Conservation (phyloP, 805 yeast genomes). For the Lipomyces oligophaga region DNA sequence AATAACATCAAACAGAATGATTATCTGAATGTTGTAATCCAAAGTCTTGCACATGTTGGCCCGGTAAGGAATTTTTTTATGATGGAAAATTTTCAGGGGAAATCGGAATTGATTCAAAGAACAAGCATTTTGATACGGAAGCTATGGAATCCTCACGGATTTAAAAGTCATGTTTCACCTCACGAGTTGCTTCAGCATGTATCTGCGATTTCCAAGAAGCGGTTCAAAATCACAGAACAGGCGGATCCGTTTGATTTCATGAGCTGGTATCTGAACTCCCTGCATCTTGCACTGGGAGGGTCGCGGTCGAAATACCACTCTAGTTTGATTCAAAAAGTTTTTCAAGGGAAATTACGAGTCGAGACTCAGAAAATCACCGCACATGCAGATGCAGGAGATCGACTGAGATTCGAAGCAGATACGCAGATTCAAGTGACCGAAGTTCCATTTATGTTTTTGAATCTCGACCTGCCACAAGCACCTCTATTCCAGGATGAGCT, state of each 20-base stretch:
- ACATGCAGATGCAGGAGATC: slow-evolving; percentile 32
- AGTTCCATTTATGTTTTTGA: slow-evolving; percentile 49
- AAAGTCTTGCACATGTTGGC: slow-evolving; percentile 51
- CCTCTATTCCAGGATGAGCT: slow-evolving; percentile 54
- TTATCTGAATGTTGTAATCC: slow-evolving; percentile 56
- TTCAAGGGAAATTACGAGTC: slow-evolving; percentile 54
- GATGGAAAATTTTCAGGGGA: slow-evolving; percentile 27
- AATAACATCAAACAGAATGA: slow-evolving; percentile 52
- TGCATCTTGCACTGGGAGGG: slow-evolving; percentile 40
- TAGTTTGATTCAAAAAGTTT: slow-evolving; percentile 38
- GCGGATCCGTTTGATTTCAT: slow-evolving; percentile 56
- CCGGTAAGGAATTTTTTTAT: slow-evolving; percentile 50
- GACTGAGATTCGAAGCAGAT: slow-evolving; percentile 31
- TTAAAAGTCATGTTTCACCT: slow-evolving; percentile 61
- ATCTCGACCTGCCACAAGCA: slow-evolving; percentile 56
- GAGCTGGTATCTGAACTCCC: slow-evolving; percentile 54
- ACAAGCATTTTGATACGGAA: slow-evolving; percentile 51
- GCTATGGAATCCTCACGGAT: slow-evolving; percentile 60
- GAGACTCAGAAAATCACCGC: slow-evolving; percentile 34
- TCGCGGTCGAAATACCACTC: slow-evolving; percentile 31
- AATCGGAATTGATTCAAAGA: slow-evolving; percentile 42
- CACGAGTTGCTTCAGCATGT: slow-evolving; percentile 58
- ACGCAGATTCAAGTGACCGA: slow-evolving; percentile 24
- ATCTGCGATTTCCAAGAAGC: slow-evolving; percentile 43
- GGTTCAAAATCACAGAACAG: slow-evolving; percentile 41